These are phyloP conservation scores for Boletus subparvulus DNA, from an alignment of 768 basidiomycete species.

Conservation along the genomic window DNA sequence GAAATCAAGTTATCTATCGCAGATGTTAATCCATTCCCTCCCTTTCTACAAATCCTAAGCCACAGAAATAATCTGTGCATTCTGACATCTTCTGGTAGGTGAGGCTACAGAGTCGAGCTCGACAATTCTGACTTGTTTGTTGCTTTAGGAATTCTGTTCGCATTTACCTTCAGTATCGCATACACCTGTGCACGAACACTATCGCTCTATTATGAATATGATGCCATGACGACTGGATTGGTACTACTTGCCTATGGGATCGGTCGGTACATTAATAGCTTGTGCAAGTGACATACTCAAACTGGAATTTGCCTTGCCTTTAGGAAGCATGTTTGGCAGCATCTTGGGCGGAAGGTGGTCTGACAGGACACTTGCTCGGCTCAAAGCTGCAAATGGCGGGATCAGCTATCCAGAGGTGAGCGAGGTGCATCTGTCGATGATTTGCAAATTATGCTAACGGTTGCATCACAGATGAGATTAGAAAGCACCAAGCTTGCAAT, in stretches of 20 bases:
- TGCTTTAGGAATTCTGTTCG: slow-evolving; percentile 62
- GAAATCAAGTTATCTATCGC: slow-evolving; percentile 56
- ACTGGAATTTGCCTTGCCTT: neutral
- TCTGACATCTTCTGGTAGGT: slow-evolving; percentile 39
- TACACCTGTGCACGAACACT: slow-evolving; percentile 80
- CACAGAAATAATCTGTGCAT: slow-evolving; percentile 67
- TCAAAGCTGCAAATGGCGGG: slow-evolving; percentile 51
- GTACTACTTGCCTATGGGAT: slow-evolving; percentile 74
- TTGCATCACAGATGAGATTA: slow-evolving; percentile 60
- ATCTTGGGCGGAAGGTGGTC: slow-evolving; percentile 63
- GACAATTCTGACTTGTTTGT: neutral
- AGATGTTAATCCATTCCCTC: slow-evolving; percentile 74
- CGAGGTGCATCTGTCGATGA: neutral
- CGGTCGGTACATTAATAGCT: slow-evolving; percentile 39
- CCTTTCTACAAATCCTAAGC: slow-evolving; percentile 57
- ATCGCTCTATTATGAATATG: slow-evolving; percentile 60
- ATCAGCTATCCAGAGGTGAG: slow-evolving; percentile 63
- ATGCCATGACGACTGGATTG: slow-evolving; percentile 72
- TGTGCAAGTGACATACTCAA: neutral
- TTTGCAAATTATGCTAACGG: neutral
- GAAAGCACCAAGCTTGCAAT: slow-evolving; percentile 62
- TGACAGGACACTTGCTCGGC: slow-evolving; percentile 46
- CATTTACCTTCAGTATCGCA: slow-evolving; percentile 63
- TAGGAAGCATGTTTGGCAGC: slow-evolving; percentile 52
- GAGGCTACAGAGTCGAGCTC: neutral